Percentiles rank a stretch among this genome's conserved stretches.
These are phyloP conservation scores for Tephrocybe sp. DNA, from an alignment of 768 basidiomycete genomes.

Conservation along the genomic window DNA sequence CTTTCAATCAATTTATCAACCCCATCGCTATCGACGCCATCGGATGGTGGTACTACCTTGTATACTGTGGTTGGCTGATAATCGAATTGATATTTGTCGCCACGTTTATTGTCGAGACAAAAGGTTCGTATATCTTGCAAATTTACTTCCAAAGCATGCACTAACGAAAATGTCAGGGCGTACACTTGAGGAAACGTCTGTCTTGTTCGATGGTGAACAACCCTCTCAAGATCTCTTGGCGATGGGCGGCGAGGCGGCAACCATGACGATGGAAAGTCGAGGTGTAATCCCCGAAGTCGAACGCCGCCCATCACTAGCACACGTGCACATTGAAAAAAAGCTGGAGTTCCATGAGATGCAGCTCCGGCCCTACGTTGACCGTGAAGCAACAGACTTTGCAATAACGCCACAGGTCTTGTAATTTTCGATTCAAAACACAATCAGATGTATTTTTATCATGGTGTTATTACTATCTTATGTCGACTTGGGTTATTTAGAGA, in stretches of 20 bases:
- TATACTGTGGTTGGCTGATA: slow-evolving; percentile 64
- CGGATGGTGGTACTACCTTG: slow-evolving; percentile 61
- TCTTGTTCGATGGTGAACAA: slow-evolving; percentile 66
- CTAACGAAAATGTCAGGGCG: slow-evolving; percentile 21
- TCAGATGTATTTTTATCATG: slow-evolving; percentile 6
- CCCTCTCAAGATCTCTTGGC: slow-evolving; percentile 41
- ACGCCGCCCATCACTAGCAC: slow-evolving; percentile 1
- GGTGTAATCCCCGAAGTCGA: slow-evolving; percentile 16
- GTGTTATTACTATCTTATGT: slow-evolving; percentile 2
- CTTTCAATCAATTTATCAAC: slow-evolving; percentile 82
- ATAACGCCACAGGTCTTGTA: slow-evolving; percentile 9
- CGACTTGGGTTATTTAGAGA: not conserved
- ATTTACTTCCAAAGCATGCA: not conserved
- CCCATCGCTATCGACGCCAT: slow-evolving; percentile 67
- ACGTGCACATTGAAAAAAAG: not conserved
- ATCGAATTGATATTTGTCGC: slow-evolving; percentile 61
- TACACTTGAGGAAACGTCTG: slow-evolving; percentile 74
- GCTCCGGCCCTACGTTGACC: slow-evolving; percentile 4
- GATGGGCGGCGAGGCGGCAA: slow-evolving; percentile 50
- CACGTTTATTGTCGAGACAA: slow-evolving; percentile 60
- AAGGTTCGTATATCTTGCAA: slow-evolving; percentile 39
- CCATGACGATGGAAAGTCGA: slow-evolving; percentile 33
- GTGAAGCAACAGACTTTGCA: slow-evolving; percentile 4
- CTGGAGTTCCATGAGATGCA: slow-evolving; percentile 14
- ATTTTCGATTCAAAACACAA: not conserved